Evolutionary conservation across 768 basidiomycete species (phyloP).

Genomic region (Cystofilobasidium ferigula): DNA sequence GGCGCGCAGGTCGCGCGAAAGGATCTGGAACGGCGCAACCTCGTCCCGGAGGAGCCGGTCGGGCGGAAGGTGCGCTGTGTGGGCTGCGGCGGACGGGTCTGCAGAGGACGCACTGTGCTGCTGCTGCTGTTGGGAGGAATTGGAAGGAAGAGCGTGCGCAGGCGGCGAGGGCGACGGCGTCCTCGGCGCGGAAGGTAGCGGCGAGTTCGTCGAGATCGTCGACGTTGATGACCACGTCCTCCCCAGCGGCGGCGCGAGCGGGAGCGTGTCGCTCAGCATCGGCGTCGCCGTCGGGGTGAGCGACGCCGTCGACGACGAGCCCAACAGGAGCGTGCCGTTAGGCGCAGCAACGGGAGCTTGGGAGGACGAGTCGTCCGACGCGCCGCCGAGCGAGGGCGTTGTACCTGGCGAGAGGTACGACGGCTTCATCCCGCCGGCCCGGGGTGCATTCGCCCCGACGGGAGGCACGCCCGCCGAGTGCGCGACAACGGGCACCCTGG

Average conservation of each 20-base stretch:
- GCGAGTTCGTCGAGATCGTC: too few species aligned
- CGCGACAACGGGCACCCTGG: background rate
- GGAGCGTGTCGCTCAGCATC: too few species aligned
- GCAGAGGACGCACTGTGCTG: background rate
- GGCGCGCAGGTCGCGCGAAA: constrained; percentile 8
- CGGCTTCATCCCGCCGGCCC: background rate
- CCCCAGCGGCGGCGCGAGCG: too few species aligned
- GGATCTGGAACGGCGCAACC: constrained; percentile 18
- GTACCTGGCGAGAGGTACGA: background rate
- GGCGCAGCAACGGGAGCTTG: background rate
- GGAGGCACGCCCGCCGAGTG: background rate
- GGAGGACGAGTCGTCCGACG: background rate
- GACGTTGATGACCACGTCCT: too few species aligned
- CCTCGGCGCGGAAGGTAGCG: too few species aligned
- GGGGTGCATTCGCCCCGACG: background rate
- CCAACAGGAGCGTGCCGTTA: too few species aligned
- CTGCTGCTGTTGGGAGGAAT: background rate
- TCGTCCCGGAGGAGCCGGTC: constrained; percentile 21
- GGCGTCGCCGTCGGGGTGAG: background rate
- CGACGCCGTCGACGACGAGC: too few species aligned
- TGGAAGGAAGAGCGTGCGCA: too few species aligned
- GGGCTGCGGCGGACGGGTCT: background rate
- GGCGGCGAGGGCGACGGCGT: too few species aligned
- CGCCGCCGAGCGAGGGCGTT: background rate
- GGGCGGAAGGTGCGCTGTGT: background rate